These are phyloP conservation scores for Carex cristatella DNA, from an alignment of 176 grass and related monocot species.

Conservation along the genomic window DNA sequence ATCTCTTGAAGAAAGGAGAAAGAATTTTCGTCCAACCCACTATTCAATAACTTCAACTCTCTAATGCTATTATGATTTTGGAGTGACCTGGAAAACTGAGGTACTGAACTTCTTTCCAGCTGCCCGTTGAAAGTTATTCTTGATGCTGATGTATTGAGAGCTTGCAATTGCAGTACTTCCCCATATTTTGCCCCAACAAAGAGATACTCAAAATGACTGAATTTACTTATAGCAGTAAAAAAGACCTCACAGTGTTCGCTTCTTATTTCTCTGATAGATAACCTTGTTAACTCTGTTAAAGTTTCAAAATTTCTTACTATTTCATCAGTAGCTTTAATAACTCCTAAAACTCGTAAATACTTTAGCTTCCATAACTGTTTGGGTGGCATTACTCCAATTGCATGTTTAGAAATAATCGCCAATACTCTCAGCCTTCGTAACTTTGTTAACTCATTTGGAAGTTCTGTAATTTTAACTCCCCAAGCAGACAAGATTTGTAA, in stretches of 20 bases:
- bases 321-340: neutral
- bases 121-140: fast-evolving
- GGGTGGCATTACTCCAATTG: neutral
- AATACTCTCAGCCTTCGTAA: neutral
- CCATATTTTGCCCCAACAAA: neutral
- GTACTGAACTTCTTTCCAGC: neutral
- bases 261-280: neutral
- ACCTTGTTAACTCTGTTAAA: neutral
- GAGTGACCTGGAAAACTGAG: neutral
- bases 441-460: neutral
- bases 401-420: neutral
- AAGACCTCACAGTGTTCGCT: neutral
- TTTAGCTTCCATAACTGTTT: neutral
- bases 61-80: neutral
- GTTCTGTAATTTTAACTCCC: neutral
- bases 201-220: neutral
- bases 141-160: neutral
- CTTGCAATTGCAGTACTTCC: neutral
- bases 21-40: neutral
- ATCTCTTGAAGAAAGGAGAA: neutral
- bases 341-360: neutral
- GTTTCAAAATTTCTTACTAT: neutral
- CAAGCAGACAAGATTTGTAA: neutral
- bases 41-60: neutral
- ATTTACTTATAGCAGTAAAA: neutral